A percentile compares a stretch with the other conserved stretches of the same genome.
phyloP scores from a whole-genome alignment of 1,139 yeast species.

The Petasospora rhodanensis region DNA sequence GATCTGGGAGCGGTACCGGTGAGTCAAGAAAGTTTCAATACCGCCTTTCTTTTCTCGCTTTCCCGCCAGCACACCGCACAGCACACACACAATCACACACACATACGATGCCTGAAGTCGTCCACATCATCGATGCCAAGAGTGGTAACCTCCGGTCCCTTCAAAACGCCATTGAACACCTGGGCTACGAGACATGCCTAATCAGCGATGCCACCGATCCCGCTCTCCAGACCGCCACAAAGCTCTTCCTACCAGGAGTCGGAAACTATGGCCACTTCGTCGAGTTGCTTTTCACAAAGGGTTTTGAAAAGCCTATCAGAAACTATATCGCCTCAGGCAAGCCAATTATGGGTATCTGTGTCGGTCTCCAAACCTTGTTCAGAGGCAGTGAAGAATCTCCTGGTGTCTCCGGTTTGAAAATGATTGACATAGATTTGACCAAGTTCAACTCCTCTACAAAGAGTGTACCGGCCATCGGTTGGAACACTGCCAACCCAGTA shows the following conservation, averaged over 20 bases:
- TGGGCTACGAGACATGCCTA: constrained; percentile 63
- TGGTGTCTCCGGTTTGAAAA: constrained; percentile 49
- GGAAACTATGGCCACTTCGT: constrained; percentile 96
- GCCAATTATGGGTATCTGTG: constrained; percentile 94
- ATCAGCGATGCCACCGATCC: constrained; percentile 41
- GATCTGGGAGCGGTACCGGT: constrained; percentile 3
- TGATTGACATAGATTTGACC: constrained; percentile 46
- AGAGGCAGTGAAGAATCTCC: constrained; percentile 72
- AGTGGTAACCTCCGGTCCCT: constrained; percentile 91
- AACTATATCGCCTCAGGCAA: constrained; percentile 67
- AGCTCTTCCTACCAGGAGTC: constrained; percentile 83
- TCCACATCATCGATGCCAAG: constrained; percentile 87
- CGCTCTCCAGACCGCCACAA: constrained; percentile 43
- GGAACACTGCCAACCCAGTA: constrained; percentile 55
- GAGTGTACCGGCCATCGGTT: constrained; percentile 94
- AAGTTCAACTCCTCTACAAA: constrained; percentile 63
- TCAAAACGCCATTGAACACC: constrained; percentile 72
- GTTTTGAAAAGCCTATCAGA: constrained; percentile 60
- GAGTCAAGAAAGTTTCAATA: constrained; percentile 1
- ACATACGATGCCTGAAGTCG: constrained; percentile 30
- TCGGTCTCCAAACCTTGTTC: constrained; percentile 85
- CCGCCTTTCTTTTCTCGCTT: neutral
- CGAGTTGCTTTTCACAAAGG: constrained; percentile 55
- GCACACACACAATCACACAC: no score
- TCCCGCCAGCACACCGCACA: neutral